Conservation (phyloP, 805 yeast species). For the Yamadazyma endophytica region DNA sequence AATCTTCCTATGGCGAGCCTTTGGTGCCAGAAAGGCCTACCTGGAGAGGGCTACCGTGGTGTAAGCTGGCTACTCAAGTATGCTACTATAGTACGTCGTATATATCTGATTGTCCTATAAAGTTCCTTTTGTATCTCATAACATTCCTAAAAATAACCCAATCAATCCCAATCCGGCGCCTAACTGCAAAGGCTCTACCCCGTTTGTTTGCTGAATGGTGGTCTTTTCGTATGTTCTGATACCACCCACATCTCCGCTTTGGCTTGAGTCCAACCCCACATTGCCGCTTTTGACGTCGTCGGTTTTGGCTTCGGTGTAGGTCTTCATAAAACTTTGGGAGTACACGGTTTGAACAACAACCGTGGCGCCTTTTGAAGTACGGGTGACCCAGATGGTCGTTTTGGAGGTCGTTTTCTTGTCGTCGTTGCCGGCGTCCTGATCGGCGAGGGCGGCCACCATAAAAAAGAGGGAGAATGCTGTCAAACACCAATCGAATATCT, state of each 20-base stretch:
- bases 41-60: too few species aligned
- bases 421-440: conserved; percentile 12
- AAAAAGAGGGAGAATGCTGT: conserved; percentile 7
- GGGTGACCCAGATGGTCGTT: conserved; percentile 34
- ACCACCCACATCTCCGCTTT: conserved; percentile 23
- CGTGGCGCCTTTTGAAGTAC: conserved; percentile 26
- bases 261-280: conserved; percentile 26
- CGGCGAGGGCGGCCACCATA: conserved; percentile 12
- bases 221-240: conserved; percentile 25
- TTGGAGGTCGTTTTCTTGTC: conserved; percentile 5
- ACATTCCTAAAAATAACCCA: conserved; percentile 3
- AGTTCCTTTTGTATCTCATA: background rate
- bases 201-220: conserved; percentile 16
- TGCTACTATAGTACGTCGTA: too few species aligned
- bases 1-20: too few species aligned
- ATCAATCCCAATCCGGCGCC: conserved; percentile 5
- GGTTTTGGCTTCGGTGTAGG: conserved; percentile 13
- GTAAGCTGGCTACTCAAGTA: too few species aligned
- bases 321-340: conserved; percentile 23
- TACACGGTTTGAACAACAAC: conserved; percentile 20
- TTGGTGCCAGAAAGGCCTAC: too few species aligned
- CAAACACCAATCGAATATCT: too few species aligned
- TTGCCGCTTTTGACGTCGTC: conserved; percentile 20
- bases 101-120: background rate
- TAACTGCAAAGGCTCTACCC: conserved; percentile 25